phyloP scores from a whole-genome alignment of 2,329 filamentous ascomycete genomes.

The Erysiphe pulchra region DNA sequence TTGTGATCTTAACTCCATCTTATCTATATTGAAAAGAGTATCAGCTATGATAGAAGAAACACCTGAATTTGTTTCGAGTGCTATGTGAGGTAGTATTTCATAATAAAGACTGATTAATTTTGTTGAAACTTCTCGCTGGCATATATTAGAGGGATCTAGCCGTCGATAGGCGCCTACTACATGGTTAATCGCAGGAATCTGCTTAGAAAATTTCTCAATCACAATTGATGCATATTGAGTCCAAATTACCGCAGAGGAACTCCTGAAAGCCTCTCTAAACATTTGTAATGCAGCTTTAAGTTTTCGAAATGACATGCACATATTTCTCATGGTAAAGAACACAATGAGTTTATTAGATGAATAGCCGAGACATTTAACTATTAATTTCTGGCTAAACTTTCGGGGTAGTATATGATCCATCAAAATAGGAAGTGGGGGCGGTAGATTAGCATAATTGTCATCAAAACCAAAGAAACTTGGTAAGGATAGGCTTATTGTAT shows the following conservation, averaged over 20 bases:
- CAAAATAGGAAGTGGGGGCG: conserved; percentile 54
- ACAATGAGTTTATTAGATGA: conserved; percentile 59
- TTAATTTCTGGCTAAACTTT: conserved; percentile 53
- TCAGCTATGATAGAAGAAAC: conserved; percentile 52
- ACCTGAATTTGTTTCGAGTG: conserved; percentile 67
- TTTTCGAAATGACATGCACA: conserved; percentile 60
- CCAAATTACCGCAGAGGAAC: conserved; percentile 27
- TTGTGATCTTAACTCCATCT: conserved; percentile 17
- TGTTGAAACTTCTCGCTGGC: conserved; percentile 57
- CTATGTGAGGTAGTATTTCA: conserved; percentile 51
- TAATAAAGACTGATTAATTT: conserved; percentile 68
- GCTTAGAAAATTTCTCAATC: conserved; percentile 46
- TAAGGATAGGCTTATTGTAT: conserved; percentile 47
- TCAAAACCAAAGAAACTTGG: conserved; percentile 46
- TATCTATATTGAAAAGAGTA: conserved; percentile 35
- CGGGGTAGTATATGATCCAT: conserved; percentile 72
- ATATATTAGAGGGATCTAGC: conserved; percentile 37
- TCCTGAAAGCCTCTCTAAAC: conserved; percentile 18
- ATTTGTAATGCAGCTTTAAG: conserved; percentile 22
- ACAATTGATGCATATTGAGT: conserved; percentile 40
- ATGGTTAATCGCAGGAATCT: conserved; percentile 62
- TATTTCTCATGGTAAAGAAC: conserved; percentile 59
- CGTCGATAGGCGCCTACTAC: conserved; percentile 49
- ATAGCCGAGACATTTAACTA: conserved; percentile 55
- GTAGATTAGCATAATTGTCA: conserved; percentile 33